phyloP scores from a whole-genome alignment of 768 basidiomycete genomes.

The Tricholoma sp. region DNA sequence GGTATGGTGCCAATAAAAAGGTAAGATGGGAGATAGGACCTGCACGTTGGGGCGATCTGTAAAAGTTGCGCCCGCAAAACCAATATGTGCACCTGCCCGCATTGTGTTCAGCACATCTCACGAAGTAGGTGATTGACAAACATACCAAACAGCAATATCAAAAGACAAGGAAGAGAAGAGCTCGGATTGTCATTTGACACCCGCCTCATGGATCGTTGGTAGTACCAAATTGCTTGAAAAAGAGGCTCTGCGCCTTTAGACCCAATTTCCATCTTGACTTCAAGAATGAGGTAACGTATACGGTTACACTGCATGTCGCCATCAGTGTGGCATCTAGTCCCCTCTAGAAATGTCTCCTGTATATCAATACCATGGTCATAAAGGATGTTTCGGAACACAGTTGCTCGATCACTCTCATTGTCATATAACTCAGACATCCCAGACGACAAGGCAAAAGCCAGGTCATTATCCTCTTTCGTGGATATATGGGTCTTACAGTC shows the following conservation, averaged over 20 bases:
- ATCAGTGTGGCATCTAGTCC: conserved; percentile 6
- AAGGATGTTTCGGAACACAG: conserved; percentile 2
- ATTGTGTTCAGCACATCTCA: background rate
- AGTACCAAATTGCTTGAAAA: conserved; percentile 18
- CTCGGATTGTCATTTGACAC: too few relatives aligned
- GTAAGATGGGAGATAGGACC: too few relatives aligned
- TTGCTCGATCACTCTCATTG: conserved; percentile 8
- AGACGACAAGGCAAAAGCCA: conserved; percentile 11
- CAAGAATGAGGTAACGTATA: conserved; percentile 12
- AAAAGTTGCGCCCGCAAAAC: too few relatives aligned
- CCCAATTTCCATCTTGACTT: conserved; percentile 19
- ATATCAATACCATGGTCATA: background rate
- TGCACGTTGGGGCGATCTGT: too few relatives aligned
- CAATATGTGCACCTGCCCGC: too few relatives aligned
- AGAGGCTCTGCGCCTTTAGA: conserved; percentile 17
- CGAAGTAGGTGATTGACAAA: conserved; percentile 1
- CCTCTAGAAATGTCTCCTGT: background rate
- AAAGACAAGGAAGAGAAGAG: too few relatives aligned
- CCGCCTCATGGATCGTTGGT: conserved; percentile 8
- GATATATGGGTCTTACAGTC: conserved; percentile 17
- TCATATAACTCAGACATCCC: too few relatives aligned
- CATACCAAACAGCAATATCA: conserved; percentile 8
- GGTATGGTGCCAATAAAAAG: too few relatives aligned
- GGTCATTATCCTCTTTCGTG: conserved; percentile 13
- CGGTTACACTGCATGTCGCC: conserved; percentile 11